These are phyloP conservation scores for Gentiana dahurica DNA, from an alignment of 257 asterid genomes.

Conservation along the genomic window DNA sequence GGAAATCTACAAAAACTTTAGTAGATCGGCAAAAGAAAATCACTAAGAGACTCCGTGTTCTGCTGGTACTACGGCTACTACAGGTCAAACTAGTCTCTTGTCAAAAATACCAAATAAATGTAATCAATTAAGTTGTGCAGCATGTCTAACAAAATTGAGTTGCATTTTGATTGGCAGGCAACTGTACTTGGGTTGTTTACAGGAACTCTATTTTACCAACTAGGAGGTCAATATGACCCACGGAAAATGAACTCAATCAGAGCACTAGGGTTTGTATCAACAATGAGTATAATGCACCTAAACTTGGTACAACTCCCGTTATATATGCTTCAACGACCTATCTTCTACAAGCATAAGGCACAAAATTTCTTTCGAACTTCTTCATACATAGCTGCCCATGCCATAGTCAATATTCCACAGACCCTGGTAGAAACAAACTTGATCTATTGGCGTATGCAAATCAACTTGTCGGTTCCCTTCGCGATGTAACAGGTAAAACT, in stretches of 20 bases:
- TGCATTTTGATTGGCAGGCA: neutral
- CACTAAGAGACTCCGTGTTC: conserved; percentile 3
- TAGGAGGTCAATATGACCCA: conserved; percentile 7
- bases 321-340: conserved; percentile 6
- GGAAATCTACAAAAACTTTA: conserved; percentile 5
- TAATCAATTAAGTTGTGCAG: neutral
- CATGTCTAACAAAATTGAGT: neutral
- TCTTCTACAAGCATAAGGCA: conserved; percentile 8
- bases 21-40: conserved; percentile 6
- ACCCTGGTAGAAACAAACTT: neutral
- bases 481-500: conserved; percentile 6
- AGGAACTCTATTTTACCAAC: conserved; percentile 6
- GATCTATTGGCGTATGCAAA: conserved; percentile 9
- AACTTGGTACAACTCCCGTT: conserved; percentile 5
- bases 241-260: conserved; percentile 7
- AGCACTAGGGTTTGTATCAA: conserved; percentile 8
- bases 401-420: neutral
- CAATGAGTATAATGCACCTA: conserved; percentile 8
- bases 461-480: conserved; percentile 11
- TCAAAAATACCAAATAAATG: neutral
- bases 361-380: neutral
- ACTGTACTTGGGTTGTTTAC: conserved; percentile 1
- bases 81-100: conserved; percentile 1
- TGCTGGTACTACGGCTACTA: conserved; percentile 4
- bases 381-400: neutral